Conservation (phyloP, 129 eudicot species). For the Pittosporum tobira region DNA sequence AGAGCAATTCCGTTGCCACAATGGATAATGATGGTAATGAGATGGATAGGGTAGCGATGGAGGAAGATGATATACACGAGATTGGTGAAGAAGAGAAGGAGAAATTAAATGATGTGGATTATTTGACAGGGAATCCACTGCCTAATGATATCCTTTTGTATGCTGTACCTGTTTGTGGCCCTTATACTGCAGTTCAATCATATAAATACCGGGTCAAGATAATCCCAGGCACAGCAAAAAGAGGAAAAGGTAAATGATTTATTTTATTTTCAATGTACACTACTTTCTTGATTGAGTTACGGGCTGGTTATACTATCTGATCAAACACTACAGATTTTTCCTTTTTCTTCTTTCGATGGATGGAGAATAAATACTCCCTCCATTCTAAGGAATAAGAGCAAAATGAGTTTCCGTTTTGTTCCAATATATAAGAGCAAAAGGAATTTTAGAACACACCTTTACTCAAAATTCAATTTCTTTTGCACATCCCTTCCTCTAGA, state of each 20-base stretch:
- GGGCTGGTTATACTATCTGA: background rate
- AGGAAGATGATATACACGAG: constrained; percentile 92
- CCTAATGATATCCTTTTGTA: constrained; percentile 73
- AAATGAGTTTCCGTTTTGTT: no score
- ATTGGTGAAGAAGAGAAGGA: constrained; percentile 91
- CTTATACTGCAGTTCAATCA: constrained; percentile 79
- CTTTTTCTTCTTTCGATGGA: no score
- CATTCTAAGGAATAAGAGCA: no score
- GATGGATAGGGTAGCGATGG: constrained; percentile 65
- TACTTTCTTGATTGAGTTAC: background rate
- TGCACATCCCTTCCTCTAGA: no score
- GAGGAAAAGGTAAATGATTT: constrained; percentile 69
- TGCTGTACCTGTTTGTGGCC: constrained; percentile 97
- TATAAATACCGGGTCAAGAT: constrained; percentile 88
- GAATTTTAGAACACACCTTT: no score
- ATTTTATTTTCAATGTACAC: background rate
- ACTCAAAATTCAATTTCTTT: no score
- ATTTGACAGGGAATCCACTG: constrained; percentile 75
- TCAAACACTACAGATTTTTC: no score
- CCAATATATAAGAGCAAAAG: no score
- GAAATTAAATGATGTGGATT: constrained; percentile 77
- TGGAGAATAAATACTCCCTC: no score
- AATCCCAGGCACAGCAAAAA: constrained; percentile 82
- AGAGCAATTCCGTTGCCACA: constrained; percentile 6
- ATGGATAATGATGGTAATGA: constrained; percentile 23